Percentiles rank a stretch among this genome's conserved stretches.
Conservation (phyloP, 2,329 filamentous ascomycete species). For the Exserohilum rostratum region DNA sequence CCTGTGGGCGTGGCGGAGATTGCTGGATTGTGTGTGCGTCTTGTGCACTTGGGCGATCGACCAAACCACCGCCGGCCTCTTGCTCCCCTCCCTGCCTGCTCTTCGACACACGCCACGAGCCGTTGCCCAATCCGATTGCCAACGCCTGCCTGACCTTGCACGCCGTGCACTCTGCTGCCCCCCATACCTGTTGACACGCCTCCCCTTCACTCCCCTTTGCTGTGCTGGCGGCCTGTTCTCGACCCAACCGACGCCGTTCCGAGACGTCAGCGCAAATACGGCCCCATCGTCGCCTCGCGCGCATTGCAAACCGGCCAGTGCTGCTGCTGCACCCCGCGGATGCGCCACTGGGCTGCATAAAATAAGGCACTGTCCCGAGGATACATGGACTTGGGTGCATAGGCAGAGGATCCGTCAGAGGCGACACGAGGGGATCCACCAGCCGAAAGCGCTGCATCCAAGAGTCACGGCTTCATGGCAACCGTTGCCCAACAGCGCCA, state of each 20-base stretch:
- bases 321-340: conserved; percentile 21
- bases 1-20: conserved; percentile 18
- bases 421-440: conserved; percentile 23
- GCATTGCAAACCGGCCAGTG: conserved; percentile 20
- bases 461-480: conserved; percentile 40
- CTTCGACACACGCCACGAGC: conserved; percentile 18
- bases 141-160: conserved; percentile 8
- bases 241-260: conserved; percentile 21
- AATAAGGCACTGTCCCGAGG: neutral
- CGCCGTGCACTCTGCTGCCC: neutral
- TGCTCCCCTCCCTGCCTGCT: conserved; percentile 21
- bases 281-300: conserved; percentile 22
- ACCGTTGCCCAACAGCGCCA: conserved; percentile 46
- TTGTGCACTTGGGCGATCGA: conserved; percentile 15
- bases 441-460: conserved; percentile 16
- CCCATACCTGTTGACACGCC: conserved; percentile 5
- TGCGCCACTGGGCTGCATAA: conserved; percentile 24
- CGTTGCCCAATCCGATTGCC: conserved; percentile 12
- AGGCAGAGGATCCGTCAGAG: conserved; percentile 12
- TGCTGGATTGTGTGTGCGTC: conserved; percentile 10
- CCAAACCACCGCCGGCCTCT: conserved; percentile 21
- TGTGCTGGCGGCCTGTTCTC: conserved; percentile 9
- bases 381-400: conserved; percentile 7
- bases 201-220: conserved; percentile 1
- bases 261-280: conserved; percentile 37